A percentile compares a stretch with the other conserved stretches of the same genome.
Conservation (phyloP, 2,329 filamentous ascomycete genomes). For the Pseudogymnoascus sp. region DNA sequence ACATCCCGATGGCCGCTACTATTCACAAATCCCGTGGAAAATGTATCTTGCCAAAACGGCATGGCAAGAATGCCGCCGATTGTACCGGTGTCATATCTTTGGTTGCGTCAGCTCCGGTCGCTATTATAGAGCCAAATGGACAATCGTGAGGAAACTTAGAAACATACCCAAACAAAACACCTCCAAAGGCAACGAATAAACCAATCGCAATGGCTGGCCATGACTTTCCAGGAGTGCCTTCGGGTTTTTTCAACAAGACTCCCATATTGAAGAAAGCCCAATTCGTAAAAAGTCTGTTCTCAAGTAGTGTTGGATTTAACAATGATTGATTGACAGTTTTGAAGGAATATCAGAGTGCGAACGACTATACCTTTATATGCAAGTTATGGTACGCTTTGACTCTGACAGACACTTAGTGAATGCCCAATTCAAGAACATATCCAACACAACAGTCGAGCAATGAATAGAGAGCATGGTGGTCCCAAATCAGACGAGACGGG, state of each 20-base stretch:
- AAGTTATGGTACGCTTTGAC: not conserved
- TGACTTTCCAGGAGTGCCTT: slow-evolving; percentile 12
- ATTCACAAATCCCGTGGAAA: slow-evolving; percentile 45
- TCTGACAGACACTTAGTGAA: not conserved
- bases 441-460: not conserved
- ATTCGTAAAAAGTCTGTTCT: not conserved
- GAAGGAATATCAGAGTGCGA: not conserved
- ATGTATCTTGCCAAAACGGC: slow-evolving; percentile 47
- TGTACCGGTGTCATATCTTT: slow-evolving; percentile 48
- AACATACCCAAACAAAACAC: slow-evolving; percentile 29
- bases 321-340: not conserved
- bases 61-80: slow-evolving; percentile 51
- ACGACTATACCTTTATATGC: not conserved
- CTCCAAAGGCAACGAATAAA: slow-evolving; percentile 49
- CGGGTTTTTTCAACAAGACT: slow-evolving; percentile 11
- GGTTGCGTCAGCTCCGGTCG: slow-evolving; percentile 23
- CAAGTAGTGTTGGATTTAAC: not conserved
- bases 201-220: slow-evolving; percentile 34
- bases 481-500: not conserved
- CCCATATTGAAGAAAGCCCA: slow-evolving; percentile 9
- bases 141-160: slow-evolving; percentile 25
- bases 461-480: not conserved
- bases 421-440: not conserved
- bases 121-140: slow-evolving; percentile 30
- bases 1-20: slow-evolving; percentile 37